phyloP scores from a whole-genome alignment of 2,329 filamentous ascomycete genomes.

The Ceratocystis harringtonii region DNA sequence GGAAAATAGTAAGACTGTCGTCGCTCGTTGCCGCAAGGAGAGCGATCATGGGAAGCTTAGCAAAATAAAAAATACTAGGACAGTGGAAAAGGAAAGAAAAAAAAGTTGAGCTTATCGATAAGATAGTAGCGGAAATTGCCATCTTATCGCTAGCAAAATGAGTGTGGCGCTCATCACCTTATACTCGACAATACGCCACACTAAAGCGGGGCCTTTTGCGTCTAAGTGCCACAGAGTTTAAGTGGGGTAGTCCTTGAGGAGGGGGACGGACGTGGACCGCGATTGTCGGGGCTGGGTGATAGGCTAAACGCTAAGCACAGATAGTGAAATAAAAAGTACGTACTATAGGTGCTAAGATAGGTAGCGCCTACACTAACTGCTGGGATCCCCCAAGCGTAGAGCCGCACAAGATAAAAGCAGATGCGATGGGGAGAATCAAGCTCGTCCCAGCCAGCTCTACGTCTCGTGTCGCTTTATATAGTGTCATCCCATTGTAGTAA shows the following conservation, averaged over 20 bases:
- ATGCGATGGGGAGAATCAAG: no score
- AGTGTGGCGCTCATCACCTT: neutral
- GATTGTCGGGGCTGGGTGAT: no score
- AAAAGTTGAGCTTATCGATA: slow-evolving; percentile 10
- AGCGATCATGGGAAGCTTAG: neutral
- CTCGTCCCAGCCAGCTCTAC: no score
- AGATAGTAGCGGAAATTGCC: neutral
- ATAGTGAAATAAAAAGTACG: neutral
- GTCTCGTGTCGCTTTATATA: neutral
- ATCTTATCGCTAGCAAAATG: neutral
- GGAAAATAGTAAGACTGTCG: neutral
- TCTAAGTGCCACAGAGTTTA: slow-evolving; percentile 6
- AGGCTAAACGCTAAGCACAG: neutral
- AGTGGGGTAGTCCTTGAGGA: no score
- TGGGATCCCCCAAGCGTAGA: no score
- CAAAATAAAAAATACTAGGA: neutral
- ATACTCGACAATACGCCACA: slow-evolving; percentile 5
- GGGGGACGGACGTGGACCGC: no score
- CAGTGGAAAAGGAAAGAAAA: neutral
- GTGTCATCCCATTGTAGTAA: slow-evolving; percentile 1
- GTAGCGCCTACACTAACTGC: neutral
- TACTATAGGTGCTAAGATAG: neutral
- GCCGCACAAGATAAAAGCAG: no score
- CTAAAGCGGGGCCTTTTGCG: neutral
- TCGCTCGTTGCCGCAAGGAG: neutral